Percentiles rank a stretch among this genome's conserved stretches.
These are phyloP conservation scores for Lagerstroemia speciosa DNA, from an alignment of 345 rosid species.

Conservation along the genomic window DNA sequence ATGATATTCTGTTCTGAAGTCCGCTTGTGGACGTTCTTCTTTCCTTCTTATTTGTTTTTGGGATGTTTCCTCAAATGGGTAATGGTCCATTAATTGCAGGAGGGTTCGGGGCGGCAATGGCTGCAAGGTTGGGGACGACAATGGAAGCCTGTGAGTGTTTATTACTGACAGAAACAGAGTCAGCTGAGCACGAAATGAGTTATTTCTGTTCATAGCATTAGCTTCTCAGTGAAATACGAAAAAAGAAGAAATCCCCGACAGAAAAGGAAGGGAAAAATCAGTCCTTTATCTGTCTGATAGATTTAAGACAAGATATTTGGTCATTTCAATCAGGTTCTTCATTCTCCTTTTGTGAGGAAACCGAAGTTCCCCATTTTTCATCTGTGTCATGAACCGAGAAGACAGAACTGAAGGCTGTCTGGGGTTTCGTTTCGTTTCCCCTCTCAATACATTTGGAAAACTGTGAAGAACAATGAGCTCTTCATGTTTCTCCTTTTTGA, in stretches of 20 bases:
- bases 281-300: background rate
- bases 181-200: background rate
- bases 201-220: background rate
- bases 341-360: background rate
- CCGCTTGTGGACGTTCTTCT: background rate
- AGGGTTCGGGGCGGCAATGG: conserved; percentile 96
- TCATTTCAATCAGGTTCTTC: background rate
- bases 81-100: conserved; percentile 35
- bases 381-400: no score
- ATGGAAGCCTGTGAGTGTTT: conserved; percentile 89
- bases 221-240: background rate
- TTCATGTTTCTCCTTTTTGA: background rate
- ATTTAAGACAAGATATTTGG: background rate
- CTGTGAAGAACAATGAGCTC: background rate
- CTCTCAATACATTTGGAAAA: no score
- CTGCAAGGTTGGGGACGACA: conserved; percentile 97
- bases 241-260: background rate
- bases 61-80: conserved; percentile 9
- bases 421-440: no score
- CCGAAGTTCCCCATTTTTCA: no score
- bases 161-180: background rate
- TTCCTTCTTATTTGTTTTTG: background rate
- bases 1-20: background rate
- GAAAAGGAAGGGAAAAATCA: background rate
- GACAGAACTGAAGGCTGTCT: no score